These are phyloP conservation scores for Paxillus ammoniavirescens DNA, from an alignment of 768 basidiomycete genomes.

Conservation along the genomic window DNA sequence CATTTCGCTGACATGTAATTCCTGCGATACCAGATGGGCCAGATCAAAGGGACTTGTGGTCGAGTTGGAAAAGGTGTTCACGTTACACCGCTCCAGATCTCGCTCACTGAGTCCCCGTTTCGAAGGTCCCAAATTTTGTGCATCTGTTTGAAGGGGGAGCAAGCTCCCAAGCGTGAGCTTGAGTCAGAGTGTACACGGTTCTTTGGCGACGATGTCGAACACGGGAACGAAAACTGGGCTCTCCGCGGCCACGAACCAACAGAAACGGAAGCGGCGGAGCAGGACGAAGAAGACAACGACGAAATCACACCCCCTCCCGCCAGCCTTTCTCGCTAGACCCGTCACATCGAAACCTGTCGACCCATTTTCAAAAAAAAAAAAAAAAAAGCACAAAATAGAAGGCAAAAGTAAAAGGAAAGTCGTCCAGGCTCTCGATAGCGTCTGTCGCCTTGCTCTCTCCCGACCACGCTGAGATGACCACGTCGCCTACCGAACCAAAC, in stretches of 20 bases:
- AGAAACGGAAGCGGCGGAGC: conserved; percentile 13
- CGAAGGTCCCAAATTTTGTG: no score
- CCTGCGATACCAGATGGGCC: no score
- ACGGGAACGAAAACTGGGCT: neutral
- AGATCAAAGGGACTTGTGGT: no score
- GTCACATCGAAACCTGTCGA: conserved; percentile 10
- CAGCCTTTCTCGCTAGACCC: conserved; percentile 18
- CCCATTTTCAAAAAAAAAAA: conserved; percentile 1
- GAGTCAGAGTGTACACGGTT: conserved; percentile 42
- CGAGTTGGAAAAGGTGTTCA: no score
- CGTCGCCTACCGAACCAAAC: conserved; percentile 21
- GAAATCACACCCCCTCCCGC: conserved; percentile 32
- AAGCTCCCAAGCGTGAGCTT: conserved; percentile 12
- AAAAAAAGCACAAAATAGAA: conserved; percentile 13
- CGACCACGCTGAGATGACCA: conserved; percentile 20
- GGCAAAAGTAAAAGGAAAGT: conserved; percentile 16
- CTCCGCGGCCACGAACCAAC: no score
- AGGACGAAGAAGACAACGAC: conserved; percentile 34
- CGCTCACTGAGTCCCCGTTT: no score
- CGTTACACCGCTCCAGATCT: no score
- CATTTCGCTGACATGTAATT: no score
- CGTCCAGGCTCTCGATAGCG: conserved; percentile 36
- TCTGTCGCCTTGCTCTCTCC: conserved; percentile 30
- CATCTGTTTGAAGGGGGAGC: neutral
- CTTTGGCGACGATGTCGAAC: conserved; percentile 33